Evolutionary conservation across 2,329 filamentous ascomycete genomes (phyloP).

Genomic region (Sclerotinia sclerotiorum): DNA sequence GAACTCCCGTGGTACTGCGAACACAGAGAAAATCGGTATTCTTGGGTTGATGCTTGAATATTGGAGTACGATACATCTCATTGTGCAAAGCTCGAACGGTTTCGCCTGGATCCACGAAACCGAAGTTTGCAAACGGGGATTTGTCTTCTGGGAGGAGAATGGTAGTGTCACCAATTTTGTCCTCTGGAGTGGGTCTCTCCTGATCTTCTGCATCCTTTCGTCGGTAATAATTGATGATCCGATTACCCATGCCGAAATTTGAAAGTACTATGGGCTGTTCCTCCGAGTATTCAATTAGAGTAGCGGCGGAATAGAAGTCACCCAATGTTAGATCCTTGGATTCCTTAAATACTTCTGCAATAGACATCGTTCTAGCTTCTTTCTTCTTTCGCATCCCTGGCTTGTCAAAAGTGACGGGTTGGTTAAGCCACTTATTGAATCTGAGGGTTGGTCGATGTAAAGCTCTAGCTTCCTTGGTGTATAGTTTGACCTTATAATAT

Average conservation of each 20-base stretch:
- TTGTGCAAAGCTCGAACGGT: conserved; percentile 90
- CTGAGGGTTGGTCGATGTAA: conserved; percentile 81
- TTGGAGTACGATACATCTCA: conserved; percentile 88
- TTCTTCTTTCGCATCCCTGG: conserved; percentile 77
- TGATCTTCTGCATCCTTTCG: conserved; percentile 67
- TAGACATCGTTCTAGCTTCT: conserved; percentile 74
- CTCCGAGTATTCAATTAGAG: conserved; percentile 94
- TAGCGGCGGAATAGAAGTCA: conserved; percentile 77
- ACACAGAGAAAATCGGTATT: conserved; percentile 83
- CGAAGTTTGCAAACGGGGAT: conserved; percentile 93
- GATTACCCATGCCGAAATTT: conserved; percentile 96
- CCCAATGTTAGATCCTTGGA: conserved; percentile 82
- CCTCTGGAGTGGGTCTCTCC: conserved; percentile 45
- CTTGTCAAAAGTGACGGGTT: conserved; percentile 70
- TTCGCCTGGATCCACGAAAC: conserved; percentile 87
- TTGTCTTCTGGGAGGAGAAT: conserved; percentile 90
- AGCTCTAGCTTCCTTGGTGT: conserved; percentile 69
- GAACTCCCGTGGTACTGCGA: conserved; percentile 73
- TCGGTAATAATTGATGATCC: conserved; percentile 95
- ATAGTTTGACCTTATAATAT: conserved; percentile 87
- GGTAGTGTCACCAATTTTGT: conserved; percentile 83
- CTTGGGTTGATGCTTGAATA: conserved; percentile 82
- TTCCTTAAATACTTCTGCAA: conserved; percentile 73
- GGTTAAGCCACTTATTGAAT: conserved; percentile 66
- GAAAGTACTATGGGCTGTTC: conserved; percentile 88